These are phyloP conservation scores for Primulina huaijiensis DNA, from an alignment of 257 asterid genomes.

Conservation along the genomic window DNA sequence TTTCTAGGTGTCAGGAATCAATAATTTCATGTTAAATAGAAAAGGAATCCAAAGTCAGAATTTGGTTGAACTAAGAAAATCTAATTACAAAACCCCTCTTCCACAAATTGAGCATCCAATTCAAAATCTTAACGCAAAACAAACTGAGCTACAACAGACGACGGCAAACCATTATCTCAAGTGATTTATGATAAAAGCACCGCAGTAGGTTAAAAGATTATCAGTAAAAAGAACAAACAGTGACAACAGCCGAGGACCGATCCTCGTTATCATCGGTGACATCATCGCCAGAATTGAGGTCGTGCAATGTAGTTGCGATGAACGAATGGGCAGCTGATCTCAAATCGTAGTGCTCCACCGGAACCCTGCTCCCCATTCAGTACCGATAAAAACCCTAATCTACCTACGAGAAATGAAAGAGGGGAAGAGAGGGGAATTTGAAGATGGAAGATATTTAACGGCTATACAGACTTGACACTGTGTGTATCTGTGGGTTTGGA, in stretches of 20 bases:
- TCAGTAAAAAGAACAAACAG: conserved; percentile 33
- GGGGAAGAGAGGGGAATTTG: conserved; percentile 20
- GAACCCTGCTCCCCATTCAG: conserved; percentile 71
- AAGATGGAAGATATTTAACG: conserved; percentile 32
- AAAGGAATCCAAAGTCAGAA: not conserved
- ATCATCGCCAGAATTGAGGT: conserved; percentile 69
- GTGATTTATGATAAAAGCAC: conserved; percentile 7
- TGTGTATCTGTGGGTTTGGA: conserved; percentile 1
- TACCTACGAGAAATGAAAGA: not conserved
- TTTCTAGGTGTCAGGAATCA: not conserved
- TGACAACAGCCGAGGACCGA: conserved; percentile 73
- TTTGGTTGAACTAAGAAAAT: not conserved
- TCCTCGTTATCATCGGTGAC: conserved; percentile 67
- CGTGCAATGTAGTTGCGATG: conserved; percentile 71
- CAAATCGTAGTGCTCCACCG: conserved; percentile 72
- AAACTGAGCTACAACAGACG: no score
- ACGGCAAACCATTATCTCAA: no score
- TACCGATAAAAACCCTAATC: conserved; percentile 33
- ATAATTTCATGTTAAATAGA: not conserved
- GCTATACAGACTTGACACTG: conserved; percentile 36
- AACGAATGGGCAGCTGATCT: conserved; percentile 68
- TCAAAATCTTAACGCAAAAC: conserved; percentile 2
- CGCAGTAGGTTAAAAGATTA: not conserved
- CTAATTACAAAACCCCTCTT: not conserved
- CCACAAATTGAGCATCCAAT: conserved; percentile 12